A percentile compares a stretch with the other conserved stretches of the same genome.
phyloP scores from a whole-genome alignment of 2,329 filamentous ascomycete species.

The Ambrosiella beaveri region DNA sequence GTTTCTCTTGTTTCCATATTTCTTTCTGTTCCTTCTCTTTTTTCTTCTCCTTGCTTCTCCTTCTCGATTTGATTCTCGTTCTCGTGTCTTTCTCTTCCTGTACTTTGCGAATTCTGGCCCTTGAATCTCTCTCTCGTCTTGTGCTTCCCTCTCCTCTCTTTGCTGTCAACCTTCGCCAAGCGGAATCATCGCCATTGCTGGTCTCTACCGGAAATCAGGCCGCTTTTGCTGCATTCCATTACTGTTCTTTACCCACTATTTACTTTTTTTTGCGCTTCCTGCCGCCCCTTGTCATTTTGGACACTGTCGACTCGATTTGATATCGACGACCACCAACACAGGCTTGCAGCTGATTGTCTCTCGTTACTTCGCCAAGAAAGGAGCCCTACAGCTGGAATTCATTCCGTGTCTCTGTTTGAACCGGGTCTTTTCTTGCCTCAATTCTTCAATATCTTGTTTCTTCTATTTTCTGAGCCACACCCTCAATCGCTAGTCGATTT shows the following conservation, averaged over 20 bases:
- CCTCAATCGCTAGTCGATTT: not conserved
- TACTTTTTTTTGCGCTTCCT: slow-evolving; percentile 1
- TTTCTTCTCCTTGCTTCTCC: not conserved
- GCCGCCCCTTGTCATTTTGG: not conserved
- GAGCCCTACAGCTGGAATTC: slow-evolving; percentile 6
- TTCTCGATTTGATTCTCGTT: not conserved
- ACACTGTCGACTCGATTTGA: slow-evolving; percentile 7
- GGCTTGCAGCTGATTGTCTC: not conserved
- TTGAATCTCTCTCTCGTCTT: not conserved
- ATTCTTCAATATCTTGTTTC: not conserved
- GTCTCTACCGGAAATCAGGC: not conserved
- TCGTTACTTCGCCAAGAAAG: not conserved
- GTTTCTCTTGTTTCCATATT: not conserved
- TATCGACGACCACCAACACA: slow-evolving; percentile 4
- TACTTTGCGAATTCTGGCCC: too few relatives aligned
- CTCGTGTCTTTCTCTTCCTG: not conserved
- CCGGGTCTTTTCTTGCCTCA: not conserved
- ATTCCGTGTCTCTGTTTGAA: not conserved
- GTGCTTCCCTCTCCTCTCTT: not conserved
- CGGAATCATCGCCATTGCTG: not conserved
- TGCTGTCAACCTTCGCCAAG: not conserved
- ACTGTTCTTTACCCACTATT: slow-evolving; percentile 3
- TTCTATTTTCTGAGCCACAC: not conserved
- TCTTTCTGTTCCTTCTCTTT: not conserved
- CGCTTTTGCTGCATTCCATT: slow-evolving; percentile 5